These are phyloP conservation scores for Neofusicoccum sp. DNA, from an alignment of 2,329 filamentous ascomycete species.

Conservation along the genomic window DNA sequence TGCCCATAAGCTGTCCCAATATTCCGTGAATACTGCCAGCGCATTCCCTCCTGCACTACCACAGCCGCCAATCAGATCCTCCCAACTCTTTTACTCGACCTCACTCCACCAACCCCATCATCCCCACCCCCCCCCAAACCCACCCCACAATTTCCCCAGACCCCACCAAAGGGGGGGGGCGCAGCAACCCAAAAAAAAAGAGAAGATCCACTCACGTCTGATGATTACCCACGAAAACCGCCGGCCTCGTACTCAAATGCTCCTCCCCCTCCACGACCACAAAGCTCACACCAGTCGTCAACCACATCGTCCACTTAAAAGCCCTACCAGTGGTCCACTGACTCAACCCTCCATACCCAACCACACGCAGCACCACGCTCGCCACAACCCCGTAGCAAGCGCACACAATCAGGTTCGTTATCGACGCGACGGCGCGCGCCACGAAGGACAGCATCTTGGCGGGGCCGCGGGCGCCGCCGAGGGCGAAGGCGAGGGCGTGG, in stretches of 20 bases:
- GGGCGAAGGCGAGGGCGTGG: neutral
- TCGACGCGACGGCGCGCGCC: slow-evolving; percentile 58
- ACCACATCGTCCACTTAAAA: slow-evolving; percentile 77
- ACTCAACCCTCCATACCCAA: slow-evolving; percentile 71
- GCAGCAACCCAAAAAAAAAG: neutral
- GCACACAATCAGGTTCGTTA: slow-evolving; percentile 39
- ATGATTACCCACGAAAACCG: slow-evolving; percentile 91
- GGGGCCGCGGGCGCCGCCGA: neutral
- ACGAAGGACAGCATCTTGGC: slow-evolving; percentile 53
- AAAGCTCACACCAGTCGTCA: slow-evolving; percentile 76
- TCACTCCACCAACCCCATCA: neutral
- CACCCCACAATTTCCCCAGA: slow-evolving; percentile 6
- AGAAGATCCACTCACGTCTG: slow-evolving; percentile 59
- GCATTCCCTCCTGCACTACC: too few relatives aligned
- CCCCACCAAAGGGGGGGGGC: neutral
- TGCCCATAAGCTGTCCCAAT: neutral
- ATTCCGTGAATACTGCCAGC: too few relatives aligned
- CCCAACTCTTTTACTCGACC: neutral
- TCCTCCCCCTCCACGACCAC: slow-evolving; percentile 58
- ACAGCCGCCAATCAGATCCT: neutral
- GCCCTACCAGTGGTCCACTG: slow-evolving; percentile 81
- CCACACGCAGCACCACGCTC: slow-evolving; percentile 66
- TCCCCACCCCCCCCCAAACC: neutral
- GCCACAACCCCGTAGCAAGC: slow-evolving; percentile 73
- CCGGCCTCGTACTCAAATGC: slow-evolving; percentile 57